Base-by-base conservation (phyloP, 495 filamentous ascomycete species). In the Immersiella caudata region DNA sequence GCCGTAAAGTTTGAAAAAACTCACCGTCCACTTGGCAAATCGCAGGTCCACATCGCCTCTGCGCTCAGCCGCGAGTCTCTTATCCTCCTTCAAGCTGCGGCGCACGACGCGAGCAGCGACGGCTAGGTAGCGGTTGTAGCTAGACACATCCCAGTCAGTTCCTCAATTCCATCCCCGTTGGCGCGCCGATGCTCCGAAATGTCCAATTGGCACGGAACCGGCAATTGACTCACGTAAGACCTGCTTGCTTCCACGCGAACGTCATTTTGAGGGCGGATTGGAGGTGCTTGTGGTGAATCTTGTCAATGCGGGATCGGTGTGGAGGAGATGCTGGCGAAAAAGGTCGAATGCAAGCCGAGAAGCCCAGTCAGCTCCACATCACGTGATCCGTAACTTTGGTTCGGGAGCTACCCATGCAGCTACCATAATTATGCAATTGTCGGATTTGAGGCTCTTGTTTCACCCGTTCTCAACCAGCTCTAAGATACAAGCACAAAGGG, bases 221-320 rank as follows among this genome's bases (percentile, higher is more conserved):
- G 35, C 12, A 51, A 57, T 36, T 9, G 35, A 58, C 91, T 80
- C 90, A 98, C 96, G 90, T 96, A 75, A 98, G 84, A 84, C 96
- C 95, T 77, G 95, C 90, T 75, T 93, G 87, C 91, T 97, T 98
- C 96, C 96, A 99, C 77, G 93, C 92, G 82, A 93, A 94, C 80
- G 92, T 87, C 95, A 99, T 99, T 85, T 88, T 93, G 89, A 52
- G 29, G 36, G 49, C 16, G 49, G 60, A 11, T 24, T 54, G 22
- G 11, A 60, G 29, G 36, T n/a, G 56, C 16, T n/a, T 27, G 59
- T 63, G 49, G 61, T 63, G 61, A 29, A 29, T 18, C 24, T 33
- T 35, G 18, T 46, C 52, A 24, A 24, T n/a, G 52, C 21, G 24
- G 52, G 29, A 33, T 33, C 29, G 29, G 6, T 22, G 9, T 55